phyloP scores from a whole-genome alignment of 495 filamentous ascomycete genomes.

The Sabuloglossum arenarium region DNA sequence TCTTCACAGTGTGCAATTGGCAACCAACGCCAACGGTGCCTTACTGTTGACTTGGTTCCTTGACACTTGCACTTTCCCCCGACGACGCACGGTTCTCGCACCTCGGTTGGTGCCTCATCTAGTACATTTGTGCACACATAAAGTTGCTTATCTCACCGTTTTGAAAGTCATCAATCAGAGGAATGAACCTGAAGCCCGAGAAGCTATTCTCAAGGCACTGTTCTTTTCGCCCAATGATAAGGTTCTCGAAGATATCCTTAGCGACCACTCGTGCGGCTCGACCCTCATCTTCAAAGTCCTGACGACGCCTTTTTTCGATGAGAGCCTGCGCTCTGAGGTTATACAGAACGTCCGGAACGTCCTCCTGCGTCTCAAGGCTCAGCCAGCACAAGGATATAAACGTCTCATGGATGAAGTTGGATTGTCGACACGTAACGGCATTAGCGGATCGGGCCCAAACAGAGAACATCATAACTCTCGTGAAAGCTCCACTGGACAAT shows the following conservation, averaged over 20 bases:
- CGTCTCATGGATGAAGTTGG: conserved; percentile 96
- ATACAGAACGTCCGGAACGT: conserved; percentile 82
- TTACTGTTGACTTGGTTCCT: conserved; percentile 93
- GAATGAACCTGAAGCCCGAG: conserved; percentile 82
- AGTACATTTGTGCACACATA: conserved; percentile 96
- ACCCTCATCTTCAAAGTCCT: conserved; percentile 96
- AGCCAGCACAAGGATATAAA: conserved; percentile 92
- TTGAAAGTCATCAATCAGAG: conserved; percentile 98
- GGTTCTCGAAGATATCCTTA: conserved; percentile 73
- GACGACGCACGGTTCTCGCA: conserved; percentile 76
- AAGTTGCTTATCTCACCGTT: conserved; percentile 93
- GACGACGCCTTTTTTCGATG: conserved; percentile 94
- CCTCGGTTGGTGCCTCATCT: conserved; percentile 85
- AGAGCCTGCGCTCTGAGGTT: conserved; percentile 67
- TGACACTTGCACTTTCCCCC: conserved; percentile 91
- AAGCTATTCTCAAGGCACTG: conserved; percentile 72
- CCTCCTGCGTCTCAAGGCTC: conserved; percentile 71
- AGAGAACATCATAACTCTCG: conserved; percentile 22
- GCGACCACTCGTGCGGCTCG: conserved; percentile 78
- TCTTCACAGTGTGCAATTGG: conserved; percentile 86
- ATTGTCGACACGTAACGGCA: conserved; percentile 39
- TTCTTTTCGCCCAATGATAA: conserved; percentile 88
- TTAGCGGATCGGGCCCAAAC: conserved; percentile 5
- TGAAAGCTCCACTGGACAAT: conserved; percentile 19
- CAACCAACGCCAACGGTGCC: conserved; percentile 90